A percentile compares a stretch with the other conserved stretches of the same genome.
Conservation (phyloP, 106 monocot genomes). For the Narthecium ossifragum region DNA sequence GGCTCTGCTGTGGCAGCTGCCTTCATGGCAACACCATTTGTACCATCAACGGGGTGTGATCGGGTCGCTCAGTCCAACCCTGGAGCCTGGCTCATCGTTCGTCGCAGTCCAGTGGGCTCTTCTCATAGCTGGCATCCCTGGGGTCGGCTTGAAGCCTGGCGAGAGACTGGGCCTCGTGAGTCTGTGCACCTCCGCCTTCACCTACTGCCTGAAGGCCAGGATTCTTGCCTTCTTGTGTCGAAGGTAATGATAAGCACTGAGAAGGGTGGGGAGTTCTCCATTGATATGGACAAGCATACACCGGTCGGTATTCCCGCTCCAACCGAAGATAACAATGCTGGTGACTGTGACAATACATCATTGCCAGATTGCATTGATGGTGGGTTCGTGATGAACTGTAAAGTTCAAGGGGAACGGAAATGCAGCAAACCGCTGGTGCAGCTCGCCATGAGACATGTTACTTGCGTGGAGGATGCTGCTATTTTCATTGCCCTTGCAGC, state of each 20-base stretch:
- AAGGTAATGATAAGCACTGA: constrained; percentile 35
- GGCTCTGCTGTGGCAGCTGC: constrained; percentile 80
- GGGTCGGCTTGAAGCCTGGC: constrained; percentile 76
- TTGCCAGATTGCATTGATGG: constrained; percentile 10
- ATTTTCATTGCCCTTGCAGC: constrained; percentile 86
- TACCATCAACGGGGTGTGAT: constrained; percentile 57
- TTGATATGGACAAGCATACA: constrained; percentile 60
- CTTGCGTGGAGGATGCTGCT: constrained; percentile 83
- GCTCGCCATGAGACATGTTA: constrained; percentile 62
- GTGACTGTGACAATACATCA: background rate
- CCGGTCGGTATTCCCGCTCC: constrained; percentile 4
- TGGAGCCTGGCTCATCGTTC: constrained; percentile 81
- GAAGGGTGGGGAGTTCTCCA: constrained; percentile 75
- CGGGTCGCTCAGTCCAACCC: constrained; percentile 80
- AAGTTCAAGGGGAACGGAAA: constrained; percentile 68
- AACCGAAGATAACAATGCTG: background rate
- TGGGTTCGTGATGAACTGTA: constrained; percentile 81
- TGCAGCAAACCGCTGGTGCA: constrained; percentile 74
- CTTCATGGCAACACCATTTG: constrained; percentile 87
- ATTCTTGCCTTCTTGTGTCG: constrained; percentile 46
- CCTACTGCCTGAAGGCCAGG: constrained; percentile 59
- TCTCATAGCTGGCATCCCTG: constrained; percentile 63
- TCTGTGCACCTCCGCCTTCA: constrained; percentile 42
- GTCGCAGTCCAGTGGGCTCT: constrained; percentile 23
- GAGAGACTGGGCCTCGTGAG: constrained; percentile 39